A percentile compares a stretch with the other conserved stretches of the same genome.
Conservation (phyloP, 139 green algal genomes). For the Volvox africanus region DNA sequence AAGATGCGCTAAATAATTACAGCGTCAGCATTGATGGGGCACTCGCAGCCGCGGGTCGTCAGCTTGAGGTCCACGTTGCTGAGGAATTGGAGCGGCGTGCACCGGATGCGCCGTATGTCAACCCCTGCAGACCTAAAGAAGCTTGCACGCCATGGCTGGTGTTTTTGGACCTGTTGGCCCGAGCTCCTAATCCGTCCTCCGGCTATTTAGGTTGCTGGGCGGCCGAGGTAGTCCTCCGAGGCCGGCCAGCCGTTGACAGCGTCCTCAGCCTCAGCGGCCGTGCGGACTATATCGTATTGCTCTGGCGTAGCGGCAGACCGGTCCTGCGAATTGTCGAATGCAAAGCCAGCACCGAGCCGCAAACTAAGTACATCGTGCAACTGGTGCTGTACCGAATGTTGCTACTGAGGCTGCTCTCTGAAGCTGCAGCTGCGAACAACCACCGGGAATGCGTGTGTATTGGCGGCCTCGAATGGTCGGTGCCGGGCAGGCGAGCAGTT, state of each 20-base stretch:
- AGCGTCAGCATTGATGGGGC: background rate
- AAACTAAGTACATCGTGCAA: constrained; percentile 24
- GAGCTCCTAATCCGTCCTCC: background rate
- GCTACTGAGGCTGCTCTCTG: background rate
- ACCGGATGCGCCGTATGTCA: background rate
- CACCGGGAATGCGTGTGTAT: background rate
- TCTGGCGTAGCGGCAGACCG: constrained; percentile 29
- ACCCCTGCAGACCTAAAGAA: background rate
- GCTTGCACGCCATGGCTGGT: background rate
- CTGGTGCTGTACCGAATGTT: constrained; percentile 29
- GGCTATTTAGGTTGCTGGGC: constrained; percentile 20
- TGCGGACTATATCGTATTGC: constrained; percentile 34
- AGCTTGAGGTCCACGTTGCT: background rate
- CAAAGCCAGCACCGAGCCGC: constrained; percentile 21
- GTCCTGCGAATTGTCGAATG: constrained; percentile 41
- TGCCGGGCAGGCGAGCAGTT: background rate
- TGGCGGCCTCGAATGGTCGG: background rate
- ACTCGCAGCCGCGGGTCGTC: background rate
- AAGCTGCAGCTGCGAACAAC: too few species aligned
- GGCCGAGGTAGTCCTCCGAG: constrained; percentile 5
- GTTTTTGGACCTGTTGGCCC: background rate
- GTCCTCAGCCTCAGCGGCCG: constrained; percentile 4
- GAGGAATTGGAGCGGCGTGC: background rate
- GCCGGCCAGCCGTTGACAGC: background rate
- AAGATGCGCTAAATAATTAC: too few species aligned